phyloP scores from a whole-genome alignment of 2,329 filamentous ascomycete species.

The Cladorrhinum sp. region DNA sequence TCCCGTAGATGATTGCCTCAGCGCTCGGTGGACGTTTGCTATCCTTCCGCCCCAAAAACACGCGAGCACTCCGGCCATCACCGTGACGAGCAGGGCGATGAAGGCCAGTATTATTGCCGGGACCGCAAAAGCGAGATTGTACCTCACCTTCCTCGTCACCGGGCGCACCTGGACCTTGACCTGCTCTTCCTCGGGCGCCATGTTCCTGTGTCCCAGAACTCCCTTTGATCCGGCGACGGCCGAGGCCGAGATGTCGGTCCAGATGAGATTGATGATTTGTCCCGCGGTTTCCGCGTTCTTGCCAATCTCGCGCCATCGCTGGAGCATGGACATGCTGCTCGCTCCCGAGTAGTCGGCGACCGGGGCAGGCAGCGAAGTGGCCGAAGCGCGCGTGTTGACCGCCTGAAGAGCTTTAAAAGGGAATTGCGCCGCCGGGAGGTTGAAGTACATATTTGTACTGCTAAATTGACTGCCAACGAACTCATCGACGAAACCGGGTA shows the following conservation, averaged over 20 bases:
- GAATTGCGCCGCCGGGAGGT: conserved; percentile 36
- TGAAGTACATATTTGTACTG: conserved; percentile 18
- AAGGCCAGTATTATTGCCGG: background rate
- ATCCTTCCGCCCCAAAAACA: background rate
- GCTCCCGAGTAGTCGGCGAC: conserved; percentile 3
- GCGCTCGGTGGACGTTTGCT: background rate
- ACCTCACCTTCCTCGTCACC: background rate
- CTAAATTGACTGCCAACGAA: background rate
- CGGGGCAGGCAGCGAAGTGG: too few species aligned
- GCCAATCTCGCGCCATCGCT: conserved; percentile 39
- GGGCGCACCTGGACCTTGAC: background rate
- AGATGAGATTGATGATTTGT: conserved; percentile 42
- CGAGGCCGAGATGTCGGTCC: conserved; percentile 44
- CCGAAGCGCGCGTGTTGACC: too few species aligned
- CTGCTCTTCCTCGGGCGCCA: background rate
- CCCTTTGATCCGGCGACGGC: conserved; percentile 40
- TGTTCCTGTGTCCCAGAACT: background rate
- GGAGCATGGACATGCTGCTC: conserved; percentile 39
- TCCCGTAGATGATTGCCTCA: background rate
- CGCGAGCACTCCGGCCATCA: background rate
- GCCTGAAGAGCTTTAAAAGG: conserved; percentile 19
- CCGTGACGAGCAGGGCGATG: background rate
- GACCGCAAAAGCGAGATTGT: background rate
- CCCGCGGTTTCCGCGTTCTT: conserved; percentile 27
- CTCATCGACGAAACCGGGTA: conserved; percentile 16